Evolutionary conservation across 2,329 filamentous ascomycete species (phyloP).

Genomic region (Fusarium lateritium): DNA sequence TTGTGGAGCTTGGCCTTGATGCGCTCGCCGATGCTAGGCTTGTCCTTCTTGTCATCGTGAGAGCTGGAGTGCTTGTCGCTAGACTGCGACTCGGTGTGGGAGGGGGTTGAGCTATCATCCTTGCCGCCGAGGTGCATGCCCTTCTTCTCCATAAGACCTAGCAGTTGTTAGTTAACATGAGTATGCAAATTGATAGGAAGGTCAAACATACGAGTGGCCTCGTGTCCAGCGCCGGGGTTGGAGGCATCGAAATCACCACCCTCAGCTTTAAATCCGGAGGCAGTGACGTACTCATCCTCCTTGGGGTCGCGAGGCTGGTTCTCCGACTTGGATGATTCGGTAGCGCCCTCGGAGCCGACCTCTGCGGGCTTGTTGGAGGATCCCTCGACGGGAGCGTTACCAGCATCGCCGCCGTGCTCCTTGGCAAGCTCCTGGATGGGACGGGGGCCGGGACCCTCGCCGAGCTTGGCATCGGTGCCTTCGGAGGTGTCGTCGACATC

Average conservation of each 20-base stretch:
- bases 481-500: conserved; percentile 47
- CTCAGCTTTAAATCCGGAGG: conserved; percentile 72
- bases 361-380: conserved; percentile 15
- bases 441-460: conserved; percentile 48
- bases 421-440: conserved; percentile 56
- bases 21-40: conserved; percentile 72
- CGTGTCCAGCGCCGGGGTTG: conserved; percentile 74
- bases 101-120: conserved; percentile 6
- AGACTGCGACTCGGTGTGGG: conserved; percentile 23
- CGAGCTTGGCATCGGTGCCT: conserved; percentile 52
- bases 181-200: too few species aligned
- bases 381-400: conserved; percentile 30
- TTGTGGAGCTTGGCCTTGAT: conserved; percentile 79
- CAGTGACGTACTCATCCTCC: conserved; percentile 70
- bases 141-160: conserved; percentile 56
- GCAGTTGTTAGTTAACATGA: conserved; percentile 14
- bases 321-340: conserved; percentile 20
- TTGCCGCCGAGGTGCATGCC: conserved; percentile 44
- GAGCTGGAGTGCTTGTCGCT: conserved; percentile 35
- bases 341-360: conserved; percentile 26
- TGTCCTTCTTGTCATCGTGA: conserved; percentile 53
- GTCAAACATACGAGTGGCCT: conserved; percentile 73
- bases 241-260: conserved; percentile 78
- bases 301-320: conserved; percentile 62
- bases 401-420: conserved; percentile 54